Base-by-base conservation (phyloP, 2,329 filamentous ascomycete genomes). In the Rhexocercosporidium sp. region DNA sequence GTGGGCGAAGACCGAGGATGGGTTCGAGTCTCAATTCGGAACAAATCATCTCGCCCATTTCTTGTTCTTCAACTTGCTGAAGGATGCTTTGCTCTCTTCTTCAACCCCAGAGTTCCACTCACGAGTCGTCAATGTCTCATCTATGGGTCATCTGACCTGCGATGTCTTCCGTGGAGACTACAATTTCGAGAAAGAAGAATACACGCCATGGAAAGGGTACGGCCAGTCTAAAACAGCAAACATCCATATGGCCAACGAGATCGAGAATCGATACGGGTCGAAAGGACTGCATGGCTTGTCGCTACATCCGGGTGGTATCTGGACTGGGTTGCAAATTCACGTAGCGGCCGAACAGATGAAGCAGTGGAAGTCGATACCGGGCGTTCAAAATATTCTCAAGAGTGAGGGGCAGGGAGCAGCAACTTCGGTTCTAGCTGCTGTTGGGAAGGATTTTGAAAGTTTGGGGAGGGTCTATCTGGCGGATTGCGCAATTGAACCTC, bases 31-130 rank as follows among this genome's bases (percentile, higher is more conserved):
- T 0, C 84, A 87, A 66, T 82, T 87, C 66, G 84, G 80, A 59
- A 82, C 79, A 9, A 86, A 86, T 73, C 82, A 87, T 71, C 77
- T 88, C 2, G 80, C 77, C 22, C 83, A 86, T 69, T 88, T 87
- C 76, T 79, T 86, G 1, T 79, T 87, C 22, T 84, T 86, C 72
- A 75, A 83, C 22, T 79, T 86, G 3, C 76, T 88, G 18, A 82
- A 82, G 29, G 74, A 79, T 0, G 72, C 78, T 0, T 73, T 87
- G 20, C 73, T 86, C 0, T 71, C 77, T 0, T 78, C 79, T 1
- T 73, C 79, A 0, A 82, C 80, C 0, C 75, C 80, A 0, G 70
- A 74, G 0, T 84, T 82, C 62, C 73, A 80, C 12, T 84, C 81
- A 0, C 80, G 85, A 2, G 81, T 87, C 1, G 77, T 88, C 53